Evolutionary conservation across 768 basidiomycete genomes (phyloP), one percentile per base, ranked within the genome.

Genomic region (Harrya chromipes): DNA sequence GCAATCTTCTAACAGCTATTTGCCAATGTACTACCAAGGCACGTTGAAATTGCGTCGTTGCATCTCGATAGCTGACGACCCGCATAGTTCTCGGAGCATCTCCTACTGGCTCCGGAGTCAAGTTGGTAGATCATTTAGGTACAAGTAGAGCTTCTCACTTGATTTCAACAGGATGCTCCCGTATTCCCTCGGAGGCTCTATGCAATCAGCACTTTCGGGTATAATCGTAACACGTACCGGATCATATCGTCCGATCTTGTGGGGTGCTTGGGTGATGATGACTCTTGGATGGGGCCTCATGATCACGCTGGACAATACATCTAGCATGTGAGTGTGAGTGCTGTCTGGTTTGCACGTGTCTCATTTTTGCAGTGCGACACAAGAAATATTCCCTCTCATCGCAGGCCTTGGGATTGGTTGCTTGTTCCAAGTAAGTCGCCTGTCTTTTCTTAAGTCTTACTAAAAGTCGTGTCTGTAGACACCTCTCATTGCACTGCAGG

Each of bases 1-100:
- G 34, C 6, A 23, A 10, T 44, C 13, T 34, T 23, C 23, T 29
- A 2, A 13, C 33, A 68, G 65, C 47, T 74, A 75, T 43, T 44
- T 74, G 31, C 74, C 74, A 4, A 54, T 74, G 44, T 74, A 73
- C 52, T 75, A 69, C 45, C 74, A 74, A 54, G 66, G 64, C 27
- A 49, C 29, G 43, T 20, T 48, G 17, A 26, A 40, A 37, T 20
- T 19, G 0, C n/a, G 21, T 17, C 12, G 10, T 27, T 23, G n/a
- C 16, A 14, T 29, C 1, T 4, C 20, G 14, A 43, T 6, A 16
- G 17, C 38, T 56, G 35, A 50, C n/a, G 42, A 11, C 7, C 8
- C 12, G 4, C 9, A 38, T 33, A 63, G 65, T 70, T 6, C 67
- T 73, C 16, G 74, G 74, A 4, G 64, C 70, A 19, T 66, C 65